These are phyloP conservation scores for Nidularia pulvinata DNA, from an alignment of 768 basidiomycete species.

Conservation along the genomic window DNA sequence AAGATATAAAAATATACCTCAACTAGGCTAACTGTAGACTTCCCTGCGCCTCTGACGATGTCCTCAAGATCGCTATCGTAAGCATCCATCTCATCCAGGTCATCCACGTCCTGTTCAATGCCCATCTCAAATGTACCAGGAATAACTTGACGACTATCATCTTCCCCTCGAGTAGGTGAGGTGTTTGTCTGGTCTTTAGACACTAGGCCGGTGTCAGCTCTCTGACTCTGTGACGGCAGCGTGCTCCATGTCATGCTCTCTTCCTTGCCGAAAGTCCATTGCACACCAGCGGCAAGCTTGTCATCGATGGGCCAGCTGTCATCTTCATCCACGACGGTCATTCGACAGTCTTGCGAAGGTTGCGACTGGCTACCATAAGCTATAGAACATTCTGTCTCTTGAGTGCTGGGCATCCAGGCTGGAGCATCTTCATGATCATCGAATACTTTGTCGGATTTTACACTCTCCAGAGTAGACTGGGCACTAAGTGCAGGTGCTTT, in stretches of 20 bases:
- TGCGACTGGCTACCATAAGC: constrained; percentile 31
- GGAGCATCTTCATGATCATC: constrained; percentile 41
- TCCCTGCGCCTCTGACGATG: constrained; percentile 31
- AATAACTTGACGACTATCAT: constrained; percentile 1
- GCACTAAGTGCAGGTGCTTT: constrained; percentile 30
- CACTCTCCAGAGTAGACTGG: constrained; percentile 55
- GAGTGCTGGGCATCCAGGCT: constrained; percentile 59
- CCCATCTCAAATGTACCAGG: constrained; percentile 15
- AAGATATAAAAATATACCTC: constrained; percentile 33
- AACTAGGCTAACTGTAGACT: constrained; percentile 32
- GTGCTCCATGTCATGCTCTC: constrained; percentile 82
- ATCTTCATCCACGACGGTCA: constrained; percentile 47
- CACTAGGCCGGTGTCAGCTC: constrained; percentile 32
- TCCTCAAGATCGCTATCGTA: constrained; percentile 39
- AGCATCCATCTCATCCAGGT: constrained; percentile 26
- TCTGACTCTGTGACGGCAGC: constrained; percentile 57
- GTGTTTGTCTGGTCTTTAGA: constrained; percentile 8
- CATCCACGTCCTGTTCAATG: constrained; percentile 37
- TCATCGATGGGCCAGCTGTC: constrained; percentile 82
- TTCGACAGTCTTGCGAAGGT: constrained; percentile 14
- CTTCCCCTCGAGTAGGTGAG: constrained; percentile 11
- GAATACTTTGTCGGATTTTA: constrained; percentile 50
- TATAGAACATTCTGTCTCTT: constrained; percentile 55
- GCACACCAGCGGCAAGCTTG: constrained; percentile 50
- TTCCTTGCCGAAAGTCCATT: constrained; percentile 70